These are phyloP conservation scores for Sicyos edulis DNA, from an alignment of 306 rosid genomes.

Conservation along the genomic window DNA sequence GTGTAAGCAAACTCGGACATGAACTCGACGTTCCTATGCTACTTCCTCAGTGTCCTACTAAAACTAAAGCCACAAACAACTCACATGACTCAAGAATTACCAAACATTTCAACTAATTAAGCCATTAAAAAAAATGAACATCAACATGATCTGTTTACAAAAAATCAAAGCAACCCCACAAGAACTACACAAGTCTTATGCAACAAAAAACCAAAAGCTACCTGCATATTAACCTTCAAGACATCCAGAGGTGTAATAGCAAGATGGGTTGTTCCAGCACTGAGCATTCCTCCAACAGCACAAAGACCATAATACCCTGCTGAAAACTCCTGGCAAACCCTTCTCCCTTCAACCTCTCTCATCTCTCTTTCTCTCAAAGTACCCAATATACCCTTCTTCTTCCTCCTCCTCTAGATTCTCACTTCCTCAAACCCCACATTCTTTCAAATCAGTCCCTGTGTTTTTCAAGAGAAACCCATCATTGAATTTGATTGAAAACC, in stretches of 20 bases:
- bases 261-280: constrained; percentile 63
- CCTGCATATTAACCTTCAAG: constrained; percentile 81
- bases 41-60: background rate
- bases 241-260: constrained; percentile 69
- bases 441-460: background rate
- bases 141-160: background rate
- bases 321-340: constrained; percentile 45
- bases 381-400: background rate
- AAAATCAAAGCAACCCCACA: background rate
- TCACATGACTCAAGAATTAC: background rate
- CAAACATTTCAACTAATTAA: background rate
- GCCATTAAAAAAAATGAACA: background rate
- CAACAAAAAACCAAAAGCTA: constrained; percentile 14
- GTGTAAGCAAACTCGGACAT: no score
- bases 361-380: background rate
- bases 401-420: background rate
- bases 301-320: constrained; percentile 58
- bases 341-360: constrained; percentile 34
- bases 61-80: background rate
- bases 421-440: constrained; percentile 14
- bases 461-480: background rate
- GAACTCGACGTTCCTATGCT: background rate
- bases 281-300: constrained; percentile 59
- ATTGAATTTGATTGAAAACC: background rate
- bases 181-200: background rate